A percentile compares a stretch with the other conserved stretches of the same genome.
Evolutionary conservation across 192 early-diverging fungal species (phyloP).

Genomic region (Dissophora ornata): DNA sequence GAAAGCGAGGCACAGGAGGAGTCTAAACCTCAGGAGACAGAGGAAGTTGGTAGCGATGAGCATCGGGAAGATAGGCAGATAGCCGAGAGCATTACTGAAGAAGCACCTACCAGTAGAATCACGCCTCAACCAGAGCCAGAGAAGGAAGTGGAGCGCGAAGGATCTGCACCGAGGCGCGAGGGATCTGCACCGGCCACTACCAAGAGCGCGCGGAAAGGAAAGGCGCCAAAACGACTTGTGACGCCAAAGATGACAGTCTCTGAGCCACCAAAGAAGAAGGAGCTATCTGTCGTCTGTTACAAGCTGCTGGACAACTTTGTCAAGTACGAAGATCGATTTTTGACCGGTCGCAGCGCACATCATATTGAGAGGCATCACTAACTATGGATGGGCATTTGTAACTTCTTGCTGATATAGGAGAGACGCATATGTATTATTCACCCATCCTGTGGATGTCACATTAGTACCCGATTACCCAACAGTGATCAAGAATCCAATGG

Average conservation of each 20-base stretch:
- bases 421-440: conserved; percentile 90
- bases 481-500: conserved; percentile 90
- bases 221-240: conserved; percentile 35
- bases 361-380: too few species aligned
- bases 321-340: conserved; percentile 57
- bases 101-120: too few species aligned
- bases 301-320: conserved; percentile 74
- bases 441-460: conserved; percentile 83
- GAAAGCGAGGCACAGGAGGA: conserved; percentile 3
- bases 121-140: too few species aligned
- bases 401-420: conserved; percentile 57
- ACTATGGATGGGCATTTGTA: too few species aligned
- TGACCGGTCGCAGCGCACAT: too few species aligned
- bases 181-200: conserved; percentile 11
- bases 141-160: conserved; percentile 38
- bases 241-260: conserved; percentile 52
- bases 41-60: too few species aligned
- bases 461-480: conserved; percentile 83
- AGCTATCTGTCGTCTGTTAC: conserved; percentile 69
- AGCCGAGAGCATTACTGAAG: too few species aligned
- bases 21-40: conserved; percentile 41
- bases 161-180: conserved; percentile 3
- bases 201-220: conserved; percentile 32
- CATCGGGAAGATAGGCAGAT: too few species aligned
- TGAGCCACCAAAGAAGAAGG: conserved; percentile 59